These are phyloP conservation scores for Bonnemaisonia californica DNA, from an alignment of 31 red algal genomes.

Conservation along the genomic window DNA sequence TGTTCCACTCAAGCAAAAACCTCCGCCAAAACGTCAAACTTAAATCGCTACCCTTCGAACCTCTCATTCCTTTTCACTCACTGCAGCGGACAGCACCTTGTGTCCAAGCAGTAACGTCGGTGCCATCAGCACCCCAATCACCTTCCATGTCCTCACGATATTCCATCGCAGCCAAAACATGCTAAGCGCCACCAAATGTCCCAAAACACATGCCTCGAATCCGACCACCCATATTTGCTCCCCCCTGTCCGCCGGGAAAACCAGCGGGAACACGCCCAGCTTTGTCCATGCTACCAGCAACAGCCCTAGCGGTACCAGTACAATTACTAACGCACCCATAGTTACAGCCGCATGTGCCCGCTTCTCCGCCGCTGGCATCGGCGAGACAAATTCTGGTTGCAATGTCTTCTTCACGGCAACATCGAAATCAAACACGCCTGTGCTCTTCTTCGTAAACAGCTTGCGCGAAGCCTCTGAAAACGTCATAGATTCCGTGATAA, in stretches of 20 bases:
- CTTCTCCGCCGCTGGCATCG: constrained; percentile 33
- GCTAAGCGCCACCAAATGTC: constrained; percentile 35
- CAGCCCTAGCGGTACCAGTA: constrained; percentile 18
- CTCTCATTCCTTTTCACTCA: too few species aligned
- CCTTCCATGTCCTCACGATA: constrained; percentile 69
- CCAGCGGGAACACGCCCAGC: constrained; percentile 59
- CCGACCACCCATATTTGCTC: background rate
- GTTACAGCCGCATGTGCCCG: constrained; percentile 34
- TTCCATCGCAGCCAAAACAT: constrained; percentile 81
- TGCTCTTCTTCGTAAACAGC: constrained; percentile 7
- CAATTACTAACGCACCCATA: constrained; percentile 18
- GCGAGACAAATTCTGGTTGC: constrained; percentile 55
- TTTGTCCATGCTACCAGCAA: constrained; percentile 32
- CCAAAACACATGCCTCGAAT: constrained; percentile 51
- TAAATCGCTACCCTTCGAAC: too few species aligned
- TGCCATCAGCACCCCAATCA: constrained; percentile 49
- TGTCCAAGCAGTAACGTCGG: constrained; percentile 42
- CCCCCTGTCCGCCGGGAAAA: background rate
- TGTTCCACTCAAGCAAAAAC: too few species aligned
- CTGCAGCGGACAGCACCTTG: constrained; percentile 43
- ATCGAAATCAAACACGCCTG: constrained; percentile 70
- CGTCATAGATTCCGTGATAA: constrained; percentile 36
- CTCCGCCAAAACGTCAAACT: too few species aligned
- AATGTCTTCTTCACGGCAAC: constrained; percentile 55
- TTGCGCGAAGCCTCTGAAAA: constrained; percentile 13